Percentiles rank a stretch among this genome's conserved stretches.
These are phyloP conservation scores for Penicillium sp. DNA, from an alignment of 2,329 filamentous ascomycete genomes.

Conservation along the genomic window DNA sequence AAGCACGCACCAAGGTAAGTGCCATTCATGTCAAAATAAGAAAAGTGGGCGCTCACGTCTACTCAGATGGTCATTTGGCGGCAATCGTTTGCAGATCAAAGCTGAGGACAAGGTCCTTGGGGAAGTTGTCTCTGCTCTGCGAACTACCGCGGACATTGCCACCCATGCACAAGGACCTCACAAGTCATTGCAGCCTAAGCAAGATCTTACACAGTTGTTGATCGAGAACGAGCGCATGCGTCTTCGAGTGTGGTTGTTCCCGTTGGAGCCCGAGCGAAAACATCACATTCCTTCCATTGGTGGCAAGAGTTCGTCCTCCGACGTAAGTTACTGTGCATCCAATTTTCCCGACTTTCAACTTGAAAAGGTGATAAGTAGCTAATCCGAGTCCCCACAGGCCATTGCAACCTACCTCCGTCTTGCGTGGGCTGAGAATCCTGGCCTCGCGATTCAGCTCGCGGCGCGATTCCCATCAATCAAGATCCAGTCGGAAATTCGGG, in stretches of 20 bases:
- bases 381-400: slow-evolving; percentile 36
- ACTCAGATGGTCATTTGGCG: slow-evolving; percentile 83
- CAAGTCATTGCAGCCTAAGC: slow-evolving; percentile 67
- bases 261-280: slow-evolving; percentile 60
- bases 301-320: slow-evolving; percentile 36
- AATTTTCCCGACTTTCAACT: not conserved
- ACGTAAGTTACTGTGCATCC: slow-evolving; percentile 24
- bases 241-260: slow-evolving; percentile 83
- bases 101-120: slow-evolving; percentile 78
- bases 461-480: slow-evolving; percentile 71
- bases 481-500: slow-evolving; percentile 69
- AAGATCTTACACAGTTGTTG: slow-evolving; percentile 73
- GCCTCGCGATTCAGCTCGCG: slow-evolving; percentile 78
- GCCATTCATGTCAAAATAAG: not conserved
- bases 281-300: slow-evolving; percentile 44
- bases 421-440: slow-evolving; percentile 81
- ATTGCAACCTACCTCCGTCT: slow-evolving; percentile 64
- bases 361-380: not conserved
- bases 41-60: slow-evolving; percentile 13
- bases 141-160: slow-evolving; percentile 57
- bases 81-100: slow-evolving; percentile 87
- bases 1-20: slow-evolving; percentile 60
- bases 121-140: slow-evolving; percentile 65
- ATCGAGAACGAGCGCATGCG: slow-evolving; percentile 79
- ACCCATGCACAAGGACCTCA: slow-evolving; percentile 45